Conservation (phyloP, 1,284 basidiomycete genomes). For the Moesziomyces aphidis region DNA sequence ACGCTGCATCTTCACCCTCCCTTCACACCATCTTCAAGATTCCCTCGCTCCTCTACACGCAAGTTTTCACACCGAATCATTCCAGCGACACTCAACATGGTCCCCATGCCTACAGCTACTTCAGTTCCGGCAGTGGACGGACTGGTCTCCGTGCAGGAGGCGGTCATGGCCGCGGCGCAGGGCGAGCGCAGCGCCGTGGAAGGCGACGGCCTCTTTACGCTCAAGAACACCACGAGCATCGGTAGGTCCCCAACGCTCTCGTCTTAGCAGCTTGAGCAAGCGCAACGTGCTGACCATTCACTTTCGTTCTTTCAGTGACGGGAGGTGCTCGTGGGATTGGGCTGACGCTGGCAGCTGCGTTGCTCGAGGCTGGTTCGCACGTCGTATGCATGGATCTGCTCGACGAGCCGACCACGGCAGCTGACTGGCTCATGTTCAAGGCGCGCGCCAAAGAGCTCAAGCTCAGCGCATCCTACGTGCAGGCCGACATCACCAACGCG, state of each 20-base stretch:
- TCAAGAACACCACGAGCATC: slow-evolving; percentile 14
- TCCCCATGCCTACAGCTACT: slow-evolving; percentile 7
- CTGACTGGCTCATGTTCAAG: slow-evolving; percentile 71
- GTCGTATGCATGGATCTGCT: slow-evolving; percentile 83
- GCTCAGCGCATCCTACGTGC: slow-evolving; percentile 72
- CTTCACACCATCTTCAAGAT: background rate
- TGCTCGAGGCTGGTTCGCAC: slow-evolving; percentile 80
- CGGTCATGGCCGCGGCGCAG: slow-evolving; percentile 7
- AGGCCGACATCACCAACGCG: slow-evolving; percentile 72
- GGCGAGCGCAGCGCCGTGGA: slow-evolving; percentile 6
- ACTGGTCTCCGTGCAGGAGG: slow-evolving; percentile 7
- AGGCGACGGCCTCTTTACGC: slow-evolving; percentile 11
- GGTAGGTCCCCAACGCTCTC: background rate
- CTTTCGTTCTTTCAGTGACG: slow-evolving; percentile 15
- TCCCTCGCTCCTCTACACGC: background rate
- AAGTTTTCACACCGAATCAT: too few relatives aligned
- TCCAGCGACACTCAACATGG: slow-evolving; percentile 1
- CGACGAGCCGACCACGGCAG: slow-evolving; percentile 72
- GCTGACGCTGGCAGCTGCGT: slow-evolving; percentile 80
- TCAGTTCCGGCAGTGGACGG: slow-evolving; percentile 3
- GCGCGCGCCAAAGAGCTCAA: slow-evolving; percentile 71
- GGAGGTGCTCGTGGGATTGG: slow-evolving; percentile 80
- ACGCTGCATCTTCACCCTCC: background rate
- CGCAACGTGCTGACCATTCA: too few relatives aligned
- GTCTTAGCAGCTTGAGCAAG: background rate